Evolutionary conservation across 768 basidiomycete genomes (phyloP), one percentile per base, ranked within the genome.

Genomic region (Lanmaoa pseudosensibilis): DNA sequence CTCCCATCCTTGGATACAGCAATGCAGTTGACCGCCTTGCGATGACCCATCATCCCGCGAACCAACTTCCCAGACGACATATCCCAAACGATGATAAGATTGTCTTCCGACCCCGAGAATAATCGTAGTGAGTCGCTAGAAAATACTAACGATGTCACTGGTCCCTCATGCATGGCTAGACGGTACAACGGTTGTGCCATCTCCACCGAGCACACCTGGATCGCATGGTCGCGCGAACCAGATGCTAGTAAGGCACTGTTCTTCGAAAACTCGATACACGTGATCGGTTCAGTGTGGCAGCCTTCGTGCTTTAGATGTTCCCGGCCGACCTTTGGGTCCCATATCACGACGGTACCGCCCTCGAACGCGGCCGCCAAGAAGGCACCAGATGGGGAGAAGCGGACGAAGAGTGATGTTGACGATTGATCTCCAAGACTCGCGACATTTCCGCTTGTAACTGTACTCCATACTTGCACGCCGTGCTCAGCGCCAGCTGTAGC

Each of bases 31-130:
- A 64, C 59, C 2, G 46, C 7, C 19, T 53, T 57, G 10, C 30
- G 58, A 50, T 71, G 69, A 1, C 70, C 64, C 46, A 47, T 63
- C 55, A 70, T 49, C 16, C 56, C 57, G 3, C 54, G 57, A n/a
- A 62, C 39, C 15, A 58, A 3, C 43, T 56, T 60, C 23, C 64
- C 67, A 1, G 34, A 54, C 6, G 49, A 43, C 54, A 55, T 43
- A 36, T 70, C 60, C 70, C 71, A 70, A 19, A 65, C 27, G 13
- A 66, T 61, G 38, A 68, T 21, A 7, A 60, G 40, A 5, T 65
- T 59, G 36, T 72, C 67, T 37, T 60, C 57, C 2, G 62, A 62
- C 13, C 69, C 65, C 2, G 70, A 73, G 32, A 62, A 56, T 15
- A 72, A 37, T 7, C 39, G 18, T 1, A 27, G 39, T 0, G 65